A percentile compares a stretch with the other conserved stretches of the same genome.
Evolutionary conservation across 164 flowering plant genomes (phyloP).

Genomic region (Vitis labrusca): DNA sequence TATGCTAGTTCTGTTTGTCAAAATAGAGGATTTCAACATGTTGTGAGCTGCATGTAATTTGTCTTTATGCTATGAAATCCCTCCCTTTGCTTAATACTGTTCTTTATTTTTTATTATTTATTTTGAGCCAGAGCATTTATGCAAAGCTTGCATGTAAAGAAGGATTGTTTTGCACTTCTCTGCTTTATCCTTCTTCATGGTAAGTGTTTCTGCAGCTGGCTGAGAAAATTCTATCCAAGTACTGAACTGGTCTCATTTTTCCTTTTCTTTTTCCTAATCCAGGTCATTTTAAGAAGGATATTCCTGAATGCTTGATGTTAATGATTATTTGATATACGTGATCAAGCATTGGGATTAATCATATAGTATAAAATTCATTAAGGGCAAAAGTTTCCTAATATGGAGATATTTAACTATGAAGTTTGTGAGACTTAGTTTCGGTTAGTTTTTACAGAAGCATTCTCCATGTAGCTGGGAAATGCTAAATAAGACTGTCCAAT

Average conservation of each 20-base stretch:
- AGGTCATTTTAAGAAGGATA: neutral
- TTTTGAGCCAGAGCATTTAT: neutral
- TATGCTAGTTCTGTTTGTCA: neutral
- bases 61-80: no score
- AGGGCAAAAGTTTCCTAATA: neutral
- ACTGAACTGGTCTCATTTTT: neutral
- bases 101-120: no score
- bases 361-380: neutral
- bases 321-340: neutral
- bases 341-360: neutral
- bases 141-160: constrained; percentile 62
- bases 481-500: no score
- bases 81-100: no score
- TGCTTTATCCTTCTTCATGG: constrained; percentile 70
- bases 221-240: neutral
- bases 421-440: neutral
- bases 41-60: no score
- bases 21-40: neutral
- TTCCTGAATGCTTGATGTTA: neutral
- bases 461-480: neutral
- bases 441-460: neutral
- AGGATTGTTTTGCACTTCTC: constrained; percentile 81
- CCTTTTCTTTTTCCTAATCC: neutral
- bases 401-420: neutral
- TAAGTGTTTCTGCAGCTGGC: constrained; percentile 22